A percentile compares a stretch with the other conserved stretches of the same genome.
Evolutionary conservation across 306 rosid species (phyloP).

Genomic region (Quercus agrifolia): DNA sequence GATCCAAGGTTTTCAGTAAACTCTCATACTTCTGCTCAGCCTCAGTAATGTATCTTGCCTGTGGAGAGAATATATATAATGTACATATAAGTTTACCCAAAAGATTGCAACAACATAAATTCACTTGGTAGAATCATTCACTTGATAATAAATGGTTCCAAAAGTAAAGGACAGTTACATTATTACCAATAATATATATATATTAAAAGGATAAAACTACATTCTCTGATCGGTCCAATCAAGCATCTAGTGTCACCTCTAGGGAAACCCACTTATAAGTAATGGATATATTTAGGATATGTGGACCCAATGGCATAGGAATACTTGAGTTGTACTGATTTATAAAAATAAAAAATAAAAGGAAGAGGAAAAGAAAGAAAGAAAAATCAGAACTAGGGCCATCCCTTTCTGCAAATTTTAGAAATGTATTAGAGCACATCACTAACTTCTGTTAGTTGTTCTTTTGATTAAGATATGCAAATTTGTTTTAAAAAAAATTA

Average conservation of each 20-base stretch:
- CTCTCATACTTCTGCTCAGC: constrained; percentile 70
- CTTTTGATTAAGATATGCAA: no score
- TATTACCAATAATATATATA: no score
- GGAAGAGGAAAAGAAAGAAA: neutral
- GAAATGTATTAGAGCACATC: no score
- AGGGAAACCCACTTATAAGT: no score
- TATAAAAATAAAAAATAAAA: no score
- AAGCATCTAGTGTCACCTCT: neutral
- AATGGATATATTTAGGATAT: no score
- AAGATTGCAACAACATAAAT: neutral
- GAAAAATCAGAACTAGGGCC: neutral
- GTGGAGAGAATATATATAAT: constrained; percentile 17
- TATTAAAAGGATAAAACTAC: neutral
- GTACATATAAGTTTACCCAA: neutral
- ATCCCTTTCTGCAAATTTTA: no score
- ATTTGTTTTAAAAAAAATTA: neutral
- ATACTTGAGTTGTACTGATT: neutral
- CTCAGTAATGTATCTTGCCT: constrained; percentile 78
- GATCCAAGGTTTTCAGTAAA: constrained; percentile 58
- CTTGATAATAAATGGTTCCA: neutral
- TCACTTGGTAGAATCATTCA: neutral
- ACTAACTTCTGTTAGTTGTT: no score
- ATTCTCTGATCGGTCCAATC: neutral
- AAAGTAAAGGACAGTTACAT: neutral
- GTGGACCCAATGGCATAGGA: neutral